These are phyloP conservation scores for Solanum megistacrolobum DNA, from an alignment of 257 asterid genomes.

Conservation along the genomic window DNA sequence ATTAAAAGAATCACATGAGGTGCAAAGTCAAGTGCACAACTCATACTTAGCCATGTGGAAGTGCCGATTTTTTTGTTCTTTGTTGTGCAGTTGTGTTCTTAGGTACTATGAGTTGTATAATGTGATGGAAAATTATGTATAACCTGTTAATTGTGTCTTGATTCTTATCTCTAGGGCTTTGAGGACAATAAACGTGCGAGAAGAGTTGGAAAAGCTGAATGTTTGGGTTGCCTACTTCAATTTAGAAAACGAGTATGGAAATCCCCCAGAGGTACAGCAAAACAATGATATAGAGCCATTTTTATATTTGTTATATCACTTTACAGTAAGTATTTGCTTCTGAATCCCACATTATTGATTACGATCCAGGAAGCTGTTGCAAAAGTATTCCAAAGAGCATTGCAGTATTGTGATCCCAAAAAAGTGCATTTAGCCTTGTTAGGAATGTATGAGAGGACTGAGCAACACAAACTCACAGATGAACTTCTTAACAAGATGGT, in stretches of 20 bases:
- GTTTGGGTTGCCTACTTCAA: slow-evolving; percentile 91
- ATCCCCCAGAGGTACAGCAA: slow-evolving; percentile 74
- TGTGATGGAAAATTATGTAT: not conserved
- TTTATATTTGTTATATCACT: not conserved
- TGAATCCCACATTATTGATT: not conserved
- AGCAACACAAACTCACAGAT: slow-evolving; percentile 53
- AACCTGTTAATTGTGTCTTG: not conserved
- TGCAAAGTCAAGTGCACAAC: not conserved
- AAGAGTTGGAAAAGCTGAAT: slow-evolving; percentile 88
- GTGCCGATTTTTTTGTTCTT: not conserved
- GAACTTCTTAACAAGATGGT: slow-evolving; percentile 76
- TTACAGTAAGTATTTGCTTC: not conserved
- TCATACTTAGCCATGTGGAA: not conserved
- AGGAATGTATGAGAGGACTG: slow-evolving; percentile 74
- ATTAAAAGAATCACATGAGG: not conserved
- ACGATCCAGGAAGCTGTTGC: slow-evolving; percentile 60
- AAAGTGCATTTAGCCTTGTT: slow-evolving; percentile 71
- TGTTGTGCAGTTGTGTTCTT: not conserved
- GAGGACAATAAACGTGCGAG: slow-evolving; percentile 73
- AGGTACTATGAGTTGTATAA: not conserved
- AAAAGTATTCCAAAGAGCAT: slow-evolving; percentile 70
- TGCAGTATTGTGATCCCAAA: slow-evolving; percentile 84
- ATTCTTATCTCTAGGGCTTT: slow-evolving; percentile 54
- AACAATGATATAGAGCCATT: not conserved
- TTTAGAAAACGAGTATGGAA: slow-evolving; percentile 84